Base-by-base conservation (phyloP, 441 rosid species). In the Gossypium davidsonii region DNA sequence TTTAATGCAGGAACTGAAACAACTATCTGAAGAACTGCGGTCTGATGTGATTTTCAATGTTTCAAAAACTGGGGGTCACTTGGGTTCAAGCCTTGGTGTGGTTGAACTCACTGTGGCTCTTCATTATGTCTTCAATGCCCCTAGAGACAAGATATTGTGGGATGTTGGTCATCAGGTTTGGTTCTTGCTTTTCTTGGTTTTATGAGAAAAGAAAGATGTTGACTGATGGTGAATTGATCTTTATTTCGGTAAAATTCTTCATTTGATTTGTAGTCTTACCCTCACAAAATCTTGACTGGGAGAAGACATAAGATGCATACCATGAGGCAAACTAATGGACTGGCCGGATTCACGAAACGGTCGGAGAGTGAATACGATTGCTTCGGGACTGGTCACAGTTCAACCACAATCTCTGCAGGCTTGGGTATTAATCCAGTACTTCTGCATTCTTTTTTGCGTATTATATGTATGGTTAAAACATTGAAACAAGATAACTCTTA, bases 141-240 rank as follows among this genome's bases (percentile, higher is more conserved):
- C 98, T 73, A 87, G 87, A 67, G 98, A 93, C 73, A 90, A 75
- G 87, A 88, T 93, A 17, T 81, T 91, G 9, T 93, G 97, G 98
- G 98, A 93, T 80, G 98, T 93, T 64, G 98, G 98, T 76, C 98
- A 93, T 83, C 98, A 93, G 94, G 97, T 89, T 79, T 37, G 31
- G 0, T 55, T 62, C 51, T 58, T 63, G 59, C 57, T 56, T 67
- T 57, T 23, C 34, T 15, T n/a, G 7, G 37, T 56, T 61, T 39
- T 25, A 2, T 49, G 34, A 3, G n/a, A 64, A 42, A 42, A 12
- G 46, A 15, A 15, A 68, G 18, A 5, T 5, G 25, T 6, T 64
- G 42, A 28, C 52, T 64, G 17, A 18, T 42, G 44, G n/a, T 57
- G 7, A 65, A 2, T 37, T 18, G 37, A 17, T 60, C 57, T 56